Percentiles rank a stretch among this genome's conserved stretches.
Evolutionary conservation across 352 stramenopile genomes (phyloP).

Genomic region (Pythium guiyangense): DNA sequence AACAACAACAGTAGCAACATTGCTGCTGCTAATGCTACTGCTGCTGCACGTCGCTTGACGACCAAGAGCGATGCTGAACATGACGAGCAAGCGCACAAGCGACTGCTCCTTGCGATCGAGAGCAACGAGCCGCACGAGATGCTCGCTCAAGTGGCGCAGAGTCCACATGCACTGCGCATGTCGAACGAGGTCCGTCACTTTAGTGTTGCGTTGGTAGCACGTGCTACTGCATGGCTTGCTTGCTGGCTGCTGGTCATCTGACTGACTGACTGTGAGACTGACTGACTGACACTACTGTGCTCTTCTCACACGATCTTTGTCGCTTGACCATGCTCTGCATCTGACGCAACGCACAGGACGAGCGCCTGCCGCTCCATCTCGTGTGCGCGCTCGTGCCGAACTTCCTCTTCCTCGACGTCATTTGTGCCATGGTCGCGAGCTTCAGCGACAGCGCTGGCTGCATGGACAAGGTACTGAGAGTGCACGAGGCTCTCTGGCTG

Average conservation of each 20-base stretch:
- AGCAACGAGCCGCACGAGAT: slow-evolving; percentile 53
- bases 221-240: background rate
- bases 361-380: slow-evolving; percentile 42
- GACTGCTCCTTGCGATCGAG: slow-evolving; percentile 29
- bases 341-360: slow-evolving; percentile 20
- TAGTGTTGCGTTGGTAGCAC: background rate
- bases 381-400: slow-evolving; percentile 44
- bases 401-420: slow-evolving; percentile 49
- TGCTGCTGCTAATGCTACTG: too few relatives aligned
- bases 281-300: background rate
- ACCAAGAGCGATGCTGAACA: slow-evolving; percentile 14
- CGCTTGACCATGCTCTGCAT: too few relatives aligned
- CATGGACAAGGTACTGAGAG: slow-evolving; percentile 33
- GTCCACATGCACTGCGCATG: slow-evolving; percentile 25
- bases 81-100: slow-evolving; percentile 16
- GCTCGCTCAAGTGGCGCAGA: slow-evolving; percentile 25
- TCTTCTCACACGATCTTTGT: background rate
- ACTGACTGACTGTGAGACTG: background rate
- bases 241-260: background rate
- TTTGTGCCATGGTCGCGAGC: slow-evolving; percentile 42
- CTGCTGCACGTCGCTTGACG: background rate
- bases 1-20: background rate
- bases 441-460: slow-evolving; percentile 25
- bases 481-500: background rate
- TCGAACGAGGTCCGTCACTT: slow-evolving; percentile 21